Evolutionary conservation across 2,329 filamentous ascomycete genomes (phyloP), one percentile per base, ranked within the genome.

Genomic region (Ophiocordyceps camponoti-leonardi): DNA sequence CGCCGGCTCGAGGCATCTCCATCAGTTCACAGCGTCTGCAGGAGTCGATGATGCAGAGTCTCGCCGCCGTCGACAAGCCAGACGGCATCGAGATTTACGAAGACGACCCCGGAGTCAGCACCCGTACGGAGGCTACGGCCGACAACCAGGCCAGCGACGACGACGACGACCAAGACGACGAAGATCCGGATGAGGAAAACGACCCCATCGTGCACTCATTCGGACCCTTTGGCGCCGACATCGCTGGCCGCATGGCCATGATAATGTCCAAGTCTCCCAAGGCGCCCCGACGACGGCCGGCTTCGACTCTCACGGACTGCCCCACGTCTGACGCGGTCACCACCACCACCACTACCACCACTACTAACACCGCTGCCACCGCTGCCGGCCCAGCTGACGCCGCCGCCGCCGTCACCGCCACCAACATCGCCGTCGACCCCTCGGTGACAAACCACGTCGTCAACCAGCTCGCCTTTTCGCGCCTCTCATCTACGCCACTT

Each of bases 381-480:
- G n/a, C n/a, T n/a, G n/a, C n/a, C n/a, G n/a, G n/a, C n/a, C n/a
- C n/a, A 55, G 49, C 42, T 51, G 8, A 33, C 26, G 20, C 40
- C 46, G 13, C 4, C 6, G 19, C 4, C 20, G 20, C 14, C 26
- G 26, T 8, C 26, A 10, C 26, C 26, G 7, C 16, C 35, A 39
- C 5, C 16, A 39, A 19, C 35, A 16, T 7, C 35, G 6, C 5
- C 5, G 12, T 67, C 40, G 62, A 69, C 45, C 61, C 65, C 19
- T 51, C 59, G 28, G 59, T 92, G 51, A 74, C 75, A 54, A 94
- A 95, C 62, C 92, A 98, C 59, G 79, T 94, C 50, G 75, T 92
- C 60, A 96, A 96, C 63, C 92, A 98, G 64, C 76, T 98, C 28
- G 92, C 92, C 30, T 98, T 86, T 63, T 95, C 92, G 2, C 84